These are phyloP conservation scores for Chrysanthemum makinoi DNA, from an alignment of 129 eudicot genomes.

Conservation along the genomic window DNA sequence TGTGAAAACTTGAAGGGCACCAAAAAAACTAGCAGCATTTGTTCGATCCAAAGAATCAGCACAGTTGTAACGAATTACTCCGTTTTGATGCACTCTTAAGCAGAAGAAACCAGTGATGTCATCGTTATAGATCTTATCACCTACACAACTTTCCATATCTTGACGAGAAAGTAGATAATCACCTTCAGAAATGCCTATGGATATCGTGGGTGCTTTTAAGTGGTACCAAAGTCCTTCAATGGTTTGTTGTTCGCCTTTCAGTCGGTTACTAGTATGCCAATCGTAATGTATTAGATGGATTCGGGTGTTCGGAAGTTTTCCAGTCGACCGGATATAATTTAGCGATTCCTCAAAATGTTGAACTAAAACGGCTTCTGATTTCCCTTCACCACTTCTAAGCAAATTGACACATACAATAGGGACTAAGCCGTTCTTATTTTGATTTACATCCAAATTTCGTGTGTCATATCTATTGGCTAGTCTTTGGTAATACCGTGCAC, in stretches of 20 bases:
- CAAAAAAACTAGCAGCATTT: conserved; percentile 95
- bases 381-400: conserved; percentile 81
- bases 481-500: conserved; percentile 80
- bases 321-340: conserved; percentile 61
- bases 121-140: conserved; percentile 58
- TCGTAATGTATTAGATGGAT: conserved; percentile 77
- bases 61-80: conserved; percentile 87
- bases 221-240: conserved; percentile 96
- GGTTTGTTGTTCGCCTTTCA: conserved; percentile 86
- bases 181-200: conserved; percentile 86
- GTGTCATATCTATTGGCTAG: conserved; percentile 75
- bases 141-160: conserved; percentile 53
- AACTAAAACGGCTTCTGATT: conserved; percentile 82
- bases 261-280: conserved; percentile 84
- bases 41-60: conserved; percentile 97
- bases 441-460: conserved; percentile 41
- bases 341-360: conserved; percentile 87
- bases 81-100: conserved; percentile 79
- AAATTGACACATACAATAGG: conserved; percentile 84
- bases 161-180: conserved; percentile 75
- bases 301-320: conserved; percentile 69
- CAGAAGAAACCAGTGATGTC: conserved; percentile 74
- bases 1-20: conserved; percentile 78
- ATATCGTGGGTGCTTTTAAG: conserved; percentile 72
- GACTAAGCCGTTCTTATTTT: conserved; percentile 54